A percentile compares a stretch with the other conserved stretches of the same genome.
These are phyloP conservation scores for Dendrobium huoshanense DNA, from an alignment of 106 monocot species.

Conservation along the genomic window DNA sequence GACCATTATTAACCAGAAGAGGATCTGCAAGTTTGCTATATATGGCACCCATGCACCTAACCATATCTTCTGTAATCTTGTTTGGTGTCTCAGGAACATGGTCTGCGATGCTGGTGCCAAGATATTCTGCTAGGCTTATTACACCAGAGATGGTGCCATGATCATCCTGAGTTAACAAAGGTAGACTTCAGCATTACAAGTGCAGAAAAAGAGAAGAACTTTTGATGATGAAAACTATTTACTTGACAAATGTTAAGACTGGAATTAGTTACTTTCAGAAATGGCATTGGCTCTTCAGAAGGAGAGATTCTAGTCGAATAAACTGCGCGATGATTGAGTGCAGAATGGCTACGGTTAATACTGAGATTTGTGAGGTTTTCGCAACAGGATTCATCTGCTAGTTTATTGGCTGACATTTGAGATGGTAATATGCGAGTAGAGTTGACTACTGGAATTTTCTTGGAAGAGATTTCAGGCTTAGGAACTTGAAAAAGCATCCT, in stretches of 20 bases:
- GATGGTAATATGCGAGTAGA: slow-evolving; percentile 15
- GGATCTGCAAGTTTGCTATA: slow-evolving; percentile 74
- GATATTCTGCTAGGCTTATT: slow-evolving; percentile 83
- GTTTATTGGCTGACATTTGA: slow-evolving; percentile 13
- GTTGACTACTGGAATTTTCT: slow-evolving; percentile 13
- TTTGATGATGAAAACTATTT: background rate
- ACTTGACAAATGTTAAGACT: background rate
- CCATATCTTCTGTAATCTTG: slow-evolving; percentile 72
- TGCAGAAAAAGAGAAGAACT: background rate
- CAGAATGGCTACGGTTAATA: slow-evolving; percentile 56
- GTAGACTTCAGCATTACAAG: background rate
- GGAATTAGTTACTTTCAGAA: slow-evolving; percentile 38
- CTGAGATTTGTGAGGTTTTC: slow-evolving; percentile 11
- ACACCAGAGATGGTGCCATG: slow-evolving; percentile 32
- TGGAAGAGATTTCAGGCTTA: slow-evolving; percentile 8
- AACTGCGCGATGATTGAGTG: slow-evolving; percentile 51
- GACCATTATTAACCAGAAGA: slow-evolving; percentile 34
- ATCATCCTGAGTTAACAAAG: slow-evolving; percentile 32
- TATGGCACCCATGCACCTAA: slow-evolving; percentile 70
- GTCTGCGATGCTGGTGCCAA: slow-evolving; percentile 65
- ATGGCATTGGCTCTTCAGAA: slow-evolving; percentile 52
- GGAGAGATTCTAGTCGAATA: slow-evolving; percentile 55
- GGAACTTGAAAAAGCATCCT: slow-evolving; percentile 15
- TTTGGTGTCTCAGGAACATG: slow-evolving; percentile 75
- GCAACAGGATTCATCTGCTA: slow-evolving; percentile 17